phyloP scores from a whole-genome alignment of 2,329 filamentous ascomycete species.

The Fusarium sp. region DNA sequence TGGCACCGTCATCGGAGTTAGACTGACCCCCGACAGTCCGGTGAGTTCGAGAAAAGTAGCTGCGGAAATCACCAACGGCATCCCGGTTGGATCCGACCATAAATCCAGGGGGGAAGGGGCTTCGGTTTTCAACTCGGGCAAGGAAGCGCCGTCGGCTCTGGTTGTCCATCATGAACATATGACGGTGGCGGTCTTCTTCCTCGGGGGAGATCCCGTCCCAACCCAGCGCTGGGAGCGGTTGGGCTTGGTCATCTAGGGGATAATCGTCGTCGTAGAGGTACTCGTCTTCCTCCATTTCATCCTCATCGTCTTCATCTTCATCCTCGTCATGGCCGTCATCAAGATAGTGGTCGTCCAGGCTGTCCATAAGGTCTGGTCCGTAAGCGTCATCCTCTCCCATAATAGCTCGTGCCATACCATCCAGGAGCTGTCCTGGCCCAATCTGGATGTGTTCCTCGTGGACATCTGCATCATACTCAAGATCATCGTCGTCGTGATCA shows the following conservation, averaged over 20 bases:
- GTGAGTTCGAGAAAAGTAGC: constrained; percentile 60
- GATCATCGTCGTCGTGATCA: constrained; percentile 60
- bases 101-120: constrained; percentile 65
- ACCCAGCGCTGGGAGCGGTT: constrained; percentile 59
- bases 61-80: constrained; percentile 60
- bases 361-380: constrained; percentile 61
- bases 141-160: constrained; percentile 51
- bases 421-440: constrained; percentile 56
- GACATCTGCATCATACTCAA: constrained; percentile 63
- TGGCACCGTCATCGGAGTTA: constrained; percentile 79
- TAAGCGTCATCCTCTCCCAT: constrained; percentile 60
- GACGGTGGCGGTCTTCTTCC: constrained; percentile 57
- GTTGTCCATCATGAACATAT: constrained; percentile 61
- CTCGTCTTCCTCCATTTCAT: constrained; percentile 73
- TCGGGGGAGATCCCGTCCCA: constrained; percentile 66
- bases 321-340: constrained; percentile 68
- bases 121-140: constrained; percentile 55
- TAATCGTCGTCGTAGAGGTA: constrained; percentile 68
- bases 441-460: constrained; percentile 61
- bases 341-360: constrained; percentile 61
- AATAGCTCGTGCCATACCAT: constrained; percentile 64
- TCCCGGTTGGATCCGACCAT: constrained; percentile 64
- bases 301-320: constrained; percentile 68
- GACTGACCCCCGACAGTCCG: constrained; percentile 62
- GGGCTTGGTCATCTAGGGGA: constrained; percentile 56